Conservation (phyloP, 2,329 filamentous ascomycete genomes). For the Fusarium phyllophilum region DNA sequence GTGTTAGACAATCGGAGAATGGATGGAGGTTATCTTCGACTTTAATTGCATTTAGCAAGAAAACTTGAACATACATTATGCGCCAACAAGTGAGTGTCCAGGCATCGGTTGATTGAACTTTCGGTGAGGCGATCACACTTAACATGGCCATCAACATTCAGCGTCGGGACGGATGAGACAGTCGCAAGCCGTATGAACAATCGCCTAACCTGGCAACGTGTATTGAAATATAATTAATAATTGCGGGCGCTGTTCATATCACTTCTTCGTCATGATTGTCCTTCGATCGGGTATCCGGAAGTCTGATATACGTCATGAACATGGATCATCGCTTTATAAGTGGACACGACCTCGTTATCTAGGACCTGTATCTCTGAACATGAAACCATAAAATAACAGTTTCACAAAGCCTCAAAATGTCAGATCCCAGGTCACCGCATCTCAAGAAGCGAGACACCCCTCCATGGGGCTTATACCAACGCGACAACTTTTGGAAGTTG, state of each 20-base stretch:
- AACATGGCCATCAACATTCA: no score
- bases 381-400: no score
- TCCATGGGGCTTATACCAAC: conserved; percentile 11
- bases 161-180: no score
- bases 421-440: neutral
- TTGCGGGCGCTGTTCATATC: neutral
- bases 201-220: no score
- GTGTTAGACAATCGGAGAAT: neutral
- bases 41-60: neutral
- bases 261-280: conserved; percentile 1
- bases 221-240: no score
- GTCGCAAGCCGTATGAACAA: no score
- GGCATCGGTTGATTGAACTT: neutral
- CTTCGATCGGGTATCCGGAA: neutral
- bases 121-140: neutral
- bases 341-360: neutral
- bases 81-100: no score
- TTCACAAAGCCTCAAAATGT: neutral
- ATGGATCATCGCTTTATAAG: neutral
- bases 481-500: conserved; percentile 15
- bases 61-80: neutral
- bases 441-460: conserved; percentile 1
- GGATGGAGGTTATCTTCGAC: neutral
- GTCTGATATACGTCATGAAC: neutral
- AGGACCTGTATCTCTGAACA: rapidly evolving